Evolutionary conservation across 2,329 filamentous ascomycete species (phyloP).

Genomic region (Aspergillus spinulosporus): DNA sequence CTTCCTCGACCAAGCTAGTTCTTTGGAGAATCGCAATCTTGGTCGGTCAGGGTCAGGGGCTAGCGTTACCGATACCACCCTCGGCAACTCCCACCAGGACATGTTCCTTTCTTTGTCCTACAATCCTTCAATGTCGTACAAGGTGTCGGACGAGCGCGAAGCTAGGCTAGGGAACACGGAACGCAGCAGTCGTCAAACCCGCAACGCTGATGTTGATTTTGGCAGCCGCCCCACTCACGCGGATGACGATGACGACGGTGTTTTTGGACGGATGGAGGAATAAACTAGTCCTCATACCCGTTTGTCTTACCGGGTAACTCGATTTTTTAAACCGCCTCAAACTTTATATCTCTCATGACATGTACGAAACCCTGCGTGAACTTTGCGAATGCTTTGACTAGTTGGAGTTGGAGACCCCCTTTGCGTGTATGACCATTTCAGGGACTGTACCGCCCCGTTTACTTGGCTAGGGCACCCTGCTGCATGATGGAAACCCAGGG

Average conservation of each 20-base stretch:
- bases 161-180: conserved; percentile 68
- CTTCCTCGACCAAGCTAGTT: conserved; percentile 65
- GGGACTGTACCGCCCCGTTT: conserved; percentile 12
- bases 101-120: conserved; percentile 45
- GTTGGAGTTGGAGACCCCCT: conserved; percentile 26
- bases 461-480: conserved; percentile 6
- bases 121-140: conserved; percentile 49
- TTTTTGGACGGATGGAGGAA: conserved; percentile 96
- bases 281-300: conserved; percentile 44
- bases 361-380: conserved; percentile 44
- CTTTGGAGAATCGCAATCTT: conserved; percentile 55
- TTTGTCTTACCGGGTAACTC: conserved; percentile 4
- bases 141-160: conserved; percentile 56
- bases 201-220: conserved; percentile 40
- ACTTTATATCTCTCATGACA: conserved; percentile 33
- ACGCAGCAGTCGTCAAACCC: conserved; percentile 35
- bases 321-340: conserved; percentile 17
- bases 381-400: conserved; percentile 33
- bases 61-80: conserved; percentile 30
- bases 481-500: conserved; percentile 17
- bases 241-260: conserved; percentile 90
- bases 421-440: conserved; percentile 26
- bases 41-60: conserved; percentile 45
- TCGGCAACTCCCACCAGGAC: conserved; percentile 41
- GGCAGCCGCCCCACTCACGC: conserved; percentile 55